phyloP scores from a whole-genome alignment of 2,329 filamentous ascomycete species.

The Paecilomyces niveus region DNA sequence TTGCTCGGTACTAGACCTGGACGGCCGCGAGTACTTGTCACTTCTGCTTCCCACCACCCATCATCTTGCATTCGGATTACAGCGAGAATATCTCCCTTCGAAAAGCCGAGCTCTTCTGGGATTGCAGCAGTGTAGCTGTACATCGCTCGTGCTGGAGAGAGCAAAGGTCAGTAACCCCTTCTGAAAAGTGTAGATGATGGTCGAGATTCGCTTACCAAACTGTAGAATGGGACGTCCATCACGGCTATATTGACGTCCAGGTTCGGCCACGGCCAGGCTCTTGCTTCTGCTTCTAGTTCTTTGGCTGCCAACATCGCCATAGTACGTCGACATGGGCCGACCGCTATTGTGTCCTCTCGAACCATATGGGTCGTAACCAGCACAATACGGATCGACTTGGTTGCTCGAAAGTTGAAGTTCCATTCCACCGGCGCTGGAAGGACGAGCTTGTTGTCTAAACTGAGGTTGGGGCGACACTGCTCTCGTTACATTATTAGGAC shows the following conservation, averaged over 20 bases:
- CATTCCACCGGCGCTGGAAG: slow-evolving; percentile 50
- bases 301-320: slow-evolving; percentile 42
- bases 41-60: slow-evolving; percentile 98
- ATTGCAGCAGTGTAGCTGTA: slow-evolving; percentile 95
- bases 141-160: slow-evolving; percentile 68
- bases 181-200: neutral
- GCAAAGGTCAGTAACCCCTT: slow-evolving; percentile 9
- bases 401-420: slow-evolving; percentile 58
- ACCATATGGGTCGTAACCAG: slow-evolving; percentile 23
- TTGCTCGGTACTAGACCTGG: slow-evolving; percentile 60
- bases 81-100: slow-evolving; percentile 84
- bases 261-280: slow-evolving; percentile 74
- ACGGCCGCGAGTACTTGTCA: slow-evolving; percentile 51
- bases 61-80: slow-evolving; percentile 90
- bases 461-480: slow-evolving; percentile 47
- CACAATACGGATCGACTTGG: slow-evolving; percentile 51
- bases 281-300: slow-evolving; percentile 61
- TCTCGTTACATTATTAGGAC: slow-evolving; percentile 32
- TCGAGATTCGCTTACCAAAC: slow-evolving; percentile 64
- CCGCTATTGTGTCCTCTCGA: slow-evolving; percentile 33
- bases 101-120: slow-evolving; percentile 86
- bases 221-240: slow-evolving; percentile 85
- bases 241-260: slow-evolving; percentile 63
- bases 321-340: slow-evolving; percentile 43
- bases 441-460: slow-evolving; percentile 43